phyloP scores from a whole-genome alignment of 208 protist species.

The Leishmania lainsoni region DNA sequence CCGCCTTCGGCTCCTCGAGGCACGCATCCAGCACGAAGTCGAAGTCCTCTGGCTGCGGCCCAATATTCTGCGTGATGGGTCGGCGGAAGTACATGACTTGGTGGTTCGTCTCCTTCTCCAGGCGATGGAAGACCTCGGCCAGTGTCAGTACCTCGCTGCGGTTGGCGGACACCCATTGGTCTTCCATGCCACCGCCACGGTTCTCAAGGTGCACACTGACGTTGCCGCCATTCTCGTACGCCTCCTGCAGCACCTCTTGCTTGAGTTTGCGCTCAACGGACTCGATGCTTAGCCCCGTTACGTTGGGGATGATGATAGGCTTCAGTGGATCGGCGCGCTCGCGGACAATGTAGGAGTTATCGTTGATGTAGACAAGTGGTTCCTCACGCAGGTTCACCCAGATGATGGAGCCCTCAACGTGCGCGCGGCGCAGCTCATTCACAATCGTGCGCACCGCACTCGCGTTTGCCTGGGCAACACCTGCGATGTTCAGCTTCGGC shows the following conservation, averaged over 20 bases:
- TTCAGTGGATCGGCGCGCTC: constrained; percentile 72
- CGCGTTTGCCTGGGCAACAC: constrained; percentile 78
- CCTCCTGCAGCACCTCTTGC: constrained; percentile 83
- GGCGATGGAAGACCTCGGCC: constrained; percentile 60
- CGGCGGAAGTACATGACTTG: constrained; percentile 75
- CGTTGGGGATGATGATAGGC: constrained; percentile 85
- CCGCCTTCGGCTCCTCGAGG: constrained; percentile 69
- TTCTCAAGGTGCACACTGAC: constrained; percentile 77
- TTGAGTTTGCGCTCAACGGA: constrained; percentile 85
- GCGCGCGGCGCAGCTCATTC: constrained; percentile 74
- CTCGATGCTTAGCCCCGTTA: constrained; percentile 75
- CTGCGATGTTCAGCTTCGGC: constrained; percentile 83
- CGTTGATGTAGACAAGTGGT: constrained; percentile 88
- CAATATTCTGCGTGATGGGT: constrained; percentile 83
- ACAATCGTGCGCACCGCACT: constrained; percentile 77
- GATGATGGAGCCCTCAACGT: constrained; percentile 66
- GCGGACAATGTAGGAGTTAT: constrained; percentile 83
- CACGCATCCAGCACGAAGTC: constrained; percentile 86
- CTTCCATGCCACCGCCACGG: constrained; percentile 70
- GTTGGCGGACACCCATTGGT: constrained; percentile 87
- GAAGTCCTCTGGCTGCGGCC: constrained; percentile 80
- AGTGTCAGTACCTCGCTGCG: constrained; percentile 61
- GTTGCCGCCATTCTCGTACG: constrained; percentile 83
- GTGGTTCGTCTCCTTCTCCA: constrained; percentile 37
- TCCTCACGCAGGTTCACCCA: constrained; percentile 92